These are phyloP conservation scores for Furculomyces boomerangus DNA, from an alignment of 371 early-diverging fungal species.

Conservation along the genomic window DNA sequence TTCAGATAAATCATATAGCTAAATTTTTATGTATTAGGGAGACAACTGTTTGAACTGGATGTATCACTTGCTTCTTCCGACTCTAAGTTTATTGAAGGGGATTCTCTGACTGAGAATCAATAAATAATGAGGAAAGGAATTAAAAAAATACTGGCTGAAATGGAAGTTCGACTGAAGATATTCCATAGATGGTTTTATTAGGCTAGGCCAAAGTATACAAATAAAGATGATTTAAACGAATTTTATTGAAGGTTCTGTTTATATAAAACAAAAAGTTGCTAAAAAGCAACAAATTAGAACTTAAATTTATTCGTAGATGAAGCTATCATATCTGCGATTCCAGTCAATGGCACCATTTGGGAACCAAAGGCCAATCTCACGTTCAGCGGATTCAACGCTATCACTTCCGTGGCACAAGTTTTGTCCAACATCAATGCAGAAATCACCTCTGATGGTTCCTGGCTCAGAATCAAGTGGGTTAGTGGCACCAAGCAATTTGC, in stretches of 20 bases:
- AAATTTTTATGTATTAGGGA: constrained; percentile 40
- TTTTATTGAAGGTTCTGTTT: neutral
- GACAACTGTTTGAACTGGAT: constrained; percentile 84
- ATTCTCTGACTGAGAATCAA: constrained; percentile 72
- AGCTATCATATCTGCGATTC: constrained; percentile 28
- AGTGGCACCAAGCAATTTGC: constrained; percentile 91
- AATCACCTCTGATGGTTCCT: constrained; percentile 99
- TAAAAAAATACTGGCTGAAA: too few relatives aligned
- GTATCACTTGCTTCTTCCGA: constrained; percentile 67
- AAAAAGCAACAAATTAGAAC: neutral
- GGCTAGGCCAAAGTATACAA: constrained; percentile 33
- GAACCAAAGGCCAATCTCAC: constrained; percentile 97
- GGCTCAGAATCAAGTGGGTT: constrained; percentile 82
- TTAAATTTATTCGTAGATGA: constrained; percentile 41
- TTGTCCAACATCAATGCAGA: constrained; percentile 75
- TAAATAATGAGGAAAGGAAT: too few relatives aligned
- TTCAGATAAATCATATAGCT: constrained; percentile 9
- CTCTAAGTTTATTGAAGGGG: constrained; percentile 65
- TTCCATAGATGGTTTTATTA: too few relatives aligned
- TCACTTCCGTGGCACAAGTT: constrained; percentile 99
- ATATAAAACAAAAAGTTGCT: neutral
- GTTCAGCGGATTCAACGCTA: constrained; percentile 90
- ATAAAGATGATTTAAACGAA: neutral
- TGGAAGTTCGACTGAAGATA: too few relatives aligned
- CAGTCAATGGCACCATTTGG: constrained; percentile 40